Conservation (phyloP, 228 moss, liverwort and hornwort genomes). For the Sphagnum fallax region DNA sequence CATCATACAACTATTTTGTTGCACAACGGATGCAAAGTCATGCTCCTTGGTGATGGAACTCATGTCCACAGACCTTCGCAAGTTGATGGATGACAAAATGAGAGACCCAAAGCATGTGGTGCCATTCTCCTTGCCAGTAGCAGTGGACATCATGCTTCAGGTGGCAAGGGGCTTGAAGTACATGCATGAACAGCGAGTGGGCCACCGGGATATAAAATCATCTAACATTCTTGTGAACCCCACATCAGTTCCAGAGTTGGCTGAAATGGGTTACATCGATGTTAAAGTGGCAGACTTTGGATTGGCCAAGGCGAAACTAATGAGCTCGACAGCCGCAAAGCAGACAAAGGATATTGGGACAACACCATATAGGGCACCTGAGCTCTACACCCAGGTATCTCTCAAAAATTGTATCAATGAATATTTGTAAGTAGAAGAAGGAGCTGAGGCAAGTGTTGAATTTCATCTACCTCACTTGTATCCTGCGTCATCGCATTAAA, state of each 20-base stretch:
- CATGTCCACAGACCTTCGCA: no score
- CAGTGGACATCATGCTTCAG: slow-evolving; percentile 23
- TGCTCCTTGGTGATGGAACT: no score
- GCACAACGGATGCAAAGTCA: no score
- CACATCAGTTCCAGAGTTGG: no score
- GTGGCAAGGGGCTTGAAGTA: slow-evolving; percentile 17
- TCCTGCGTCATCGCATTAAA: no score
- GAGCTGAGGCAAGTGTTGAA: no score
- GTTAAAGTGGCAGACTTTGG: slow-evolving; percentile 9
- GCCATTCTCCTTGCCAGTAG: not conserved
- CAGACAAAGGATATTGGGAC: slow-evolving; percentile 2
- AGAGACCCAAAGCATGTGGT: no score
- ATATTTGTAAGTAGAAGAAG: no score
- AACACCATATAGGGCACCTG: not conserved
- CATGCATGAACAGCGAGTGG: slow-evolving; percentile 17
- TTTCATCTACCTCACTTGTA: no score
- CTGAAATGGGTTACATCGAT: not conserved
- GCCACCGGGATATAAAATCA: slow-evolving; percentile 22
- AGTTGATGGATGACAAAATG: no score
- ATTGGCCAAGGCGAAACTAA: slow-evolving; percentile 2
- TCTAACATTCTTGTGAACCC: slow-evolving; percentile 3
- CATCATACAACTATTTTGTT: no score
- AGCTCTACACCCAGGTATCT: not conserved
- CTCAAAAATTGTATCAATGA: no score
- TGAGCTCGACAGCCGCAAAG: not conserved